phyloP scores from a whole-genome alignment of 2,329 filamentous ascomycete genomes.

The Penicillium sp. region DNA sequence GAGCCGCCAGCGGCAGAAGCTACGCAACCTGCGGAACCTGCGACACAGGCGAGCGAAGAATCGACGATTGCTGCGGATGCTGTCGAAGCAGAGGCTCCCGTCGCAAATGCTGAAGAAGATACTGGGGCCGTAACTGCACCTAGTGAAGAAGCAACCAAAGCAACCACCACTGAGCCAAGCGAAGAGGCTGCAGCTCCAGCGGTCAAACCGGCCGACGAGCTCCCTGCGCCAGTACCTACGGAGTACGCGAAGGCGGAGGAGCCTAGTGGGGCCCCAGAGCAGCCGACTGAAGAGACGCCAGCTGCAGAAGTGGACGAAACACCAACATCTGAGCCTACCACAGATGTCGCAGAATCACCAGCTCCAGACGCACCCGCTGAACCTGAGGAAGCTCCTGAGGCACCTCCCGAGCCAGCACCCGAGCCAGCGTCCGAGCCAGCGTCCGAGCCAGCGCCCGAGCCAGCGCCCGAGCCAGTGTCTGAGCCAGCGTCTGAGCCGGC shows the following conservation, averaged over 20 bases:
- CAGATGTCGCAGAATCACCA: neutral
- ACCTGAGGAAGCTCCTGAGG: no score
- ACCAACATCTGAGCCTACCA: neutral
- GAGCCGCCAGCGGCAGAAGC: slow-evolving; percentile 5
- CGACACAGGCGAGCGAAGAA: neutral
- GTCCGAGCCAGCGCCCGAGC: neutral
- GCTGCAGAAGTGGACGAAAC: slow-evolving; percentile 18
- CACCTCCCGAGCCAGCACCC: neutral
- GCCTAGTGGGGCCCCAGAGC: slow-evolving; percentile 3
- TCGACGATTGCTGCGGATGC: slow-evolving; percentile 20
- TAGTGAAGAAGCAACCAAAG: slow-evolving; percentile 19
- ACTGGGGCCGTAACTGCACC: neutral
- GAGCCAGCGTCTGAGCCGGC: neutral
- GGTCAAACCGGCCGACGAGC: slow-evolving; percentile 20
- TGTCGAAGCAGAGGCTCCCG: slow-evolving; percentile 20
- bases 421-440: no score
- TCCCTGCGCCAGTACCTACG: slow-evolving; percentile 10
- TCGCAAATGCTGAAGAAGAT: slow-evolving; percentile 16
- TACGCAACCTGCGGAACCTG: neutral
- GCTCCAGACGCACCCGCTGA: slow-evolving; percentile 21
- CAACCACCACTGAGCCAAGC: slow-evolving; percentile 16
- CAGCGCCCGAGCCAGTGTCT: neutral
- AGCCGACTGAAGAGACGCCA: slow-evolving; percentile 21
- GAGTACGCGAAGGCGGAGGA: slow-evolving; percentile 19
- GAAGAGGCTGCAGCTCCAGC: neutral